These are phyloP conservation scores for Begonia loranthoides DNA, from an alignment of 306 rosid genomes.

Conservation along the genomic window DNA sequence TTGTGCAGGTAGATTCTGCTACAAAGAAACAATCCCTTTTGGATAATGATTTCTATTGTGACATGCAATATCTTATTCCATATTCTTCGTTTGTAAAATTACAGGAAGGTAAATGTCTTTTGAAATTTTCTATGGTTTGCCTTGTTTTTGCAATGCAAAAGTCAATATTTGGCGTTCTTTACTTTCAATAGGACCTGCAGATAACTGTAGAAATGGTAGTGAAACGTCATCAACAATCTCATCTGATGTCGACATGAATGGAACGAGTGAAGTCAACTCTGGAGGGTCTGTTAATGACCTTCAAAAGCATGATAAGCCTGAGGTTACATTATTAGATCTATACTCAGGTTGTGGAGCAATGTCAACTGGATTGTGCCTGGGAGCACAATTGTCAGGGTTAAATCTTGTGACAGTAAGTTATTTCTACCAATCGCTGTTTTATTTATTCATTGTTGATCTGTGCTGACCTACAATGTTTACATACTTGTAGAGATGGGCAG, in stretches of 20 bases:
- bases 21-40: conserved; percentile 21
- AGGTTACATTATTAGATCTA: conserved; percentile 42
- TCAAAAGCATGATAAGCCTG: conserved; percentile 14
- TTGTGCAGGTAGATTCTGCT: conserved; percentile 26
- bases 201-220: conserved; percentile 19
- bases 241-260: conserved; percentile 26
- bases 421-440: no score
- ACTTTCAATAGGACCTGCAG: conserved; percentile 16
- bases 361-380: conserved; percentile 83
- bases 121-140: not conserved
- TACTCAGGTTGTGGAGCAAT: conserved; percentile 89
- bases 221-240: conserved; percentile 65
- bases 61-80: conserved; percentile 33
- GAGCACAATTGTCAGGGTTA: conserved; percentile 38
- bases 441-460: no score
- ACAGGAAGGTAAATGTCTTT: conserved; percentile 27
- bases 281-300: conserved; percentile 7
- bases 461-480: not conserved
- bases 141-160: not conserved
- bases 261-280: conserved; percentile 20
- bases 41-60: conserved; percentile 38
- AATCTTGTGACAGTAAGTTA: conserved; percentile 63
- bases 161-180: conserved; percentile 5
- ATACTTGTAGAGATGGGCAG: conserved; percentile 60
- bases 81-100: conserved; percentile 45